A percentile compares a stretch with the other conserved stretches of the same genome.
These are phyloP conservation scores for Eucalyptus regnans DNA, from an alignment of 345 rosid species.

Conservation along the genomic window DNA sequence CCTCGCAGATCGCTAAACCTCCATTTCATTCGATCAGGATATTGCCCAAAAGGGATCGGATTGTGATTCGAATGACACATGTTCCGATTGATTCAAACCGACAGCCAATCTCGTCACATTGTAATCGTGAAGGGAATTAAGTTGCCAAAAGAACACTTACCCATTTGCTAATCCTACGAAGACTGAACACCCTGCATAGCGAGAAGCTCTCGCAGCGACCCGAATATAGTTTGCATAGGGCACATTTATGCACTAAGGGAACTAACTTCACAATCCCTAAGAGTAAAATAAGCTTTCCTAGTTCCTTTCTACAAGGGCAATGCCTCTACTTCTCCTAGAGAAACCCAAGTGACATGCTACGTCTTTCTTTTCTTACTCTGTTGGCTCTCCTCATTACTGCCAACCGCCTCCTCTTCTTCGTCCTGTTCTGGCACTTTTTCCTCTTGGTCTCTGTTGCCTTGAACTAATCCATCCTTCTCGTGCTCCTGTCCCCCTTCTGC, in stretches of 20 bases:
- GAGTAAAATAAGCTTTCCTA: background rate
- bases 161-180: background rate
- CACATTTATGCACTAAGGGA: background rate
- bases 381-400: background rate
- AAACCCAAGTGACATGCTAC: background rate
- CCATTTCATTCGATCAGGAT: background rate
- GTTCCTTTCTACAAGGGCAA: background rate
- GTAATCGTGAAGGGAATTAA: background rate
- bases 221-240: background rate
- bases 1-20: background rate
- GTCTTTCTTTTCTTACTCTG: background rate
- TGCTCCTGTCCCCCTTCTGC: background rate
- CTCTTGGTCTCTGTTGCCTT: background rate
- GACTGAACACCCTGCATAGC: background rate
- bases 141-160: background rate
- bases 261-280: background rate
- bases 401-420: background rate
- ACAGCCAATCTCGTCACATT: background rate
- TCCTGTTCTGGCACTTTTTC: background rate
- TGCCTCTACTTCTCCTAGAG: background rate
- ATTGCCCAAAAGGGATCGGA: background rate
- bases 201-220: background rate
- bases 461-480: background rate
- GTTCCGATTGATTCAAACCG: background rate
- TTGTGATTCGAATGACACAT: background rate